phyloP scores from a whole-genome alignment of 1,284 basidiomycete species.

The Cryptococcus neoformans region DNA sequence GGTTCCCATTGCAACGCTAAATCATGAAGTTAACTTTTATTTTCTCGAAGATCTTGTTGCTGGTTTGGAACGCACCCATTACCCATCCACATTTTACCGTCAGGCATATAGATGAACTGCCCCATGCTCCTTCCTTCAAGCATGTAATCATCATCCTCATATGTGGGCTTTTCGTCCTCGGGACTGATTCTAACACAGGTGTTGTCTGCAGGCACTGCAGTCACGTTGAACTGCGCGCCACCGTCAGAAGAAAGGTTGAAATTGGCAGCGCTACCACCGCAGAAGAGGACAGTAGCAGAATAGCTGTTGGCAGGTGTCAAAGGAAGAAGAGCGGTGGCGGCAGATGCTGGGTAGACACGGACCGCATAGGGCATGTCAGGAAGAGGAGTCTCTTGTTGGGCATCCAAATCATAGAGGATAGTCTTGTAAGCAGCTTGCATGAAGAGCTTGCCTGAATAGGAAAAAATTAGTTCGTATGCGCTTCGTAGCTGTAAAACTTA shows the following conservation, averaged over 20 bases:
- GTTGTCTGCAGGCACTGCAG: conserved; percentile 45
- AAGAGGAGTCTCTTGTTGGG: conserved; percentile 29
- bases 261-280: conserved; percentile 67
- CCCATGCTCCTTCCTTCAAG: conserved; percentile 78
- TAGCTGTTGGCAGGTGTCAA: conserved; percentile 87
- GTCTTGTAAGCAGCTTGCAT: conserved; percentile 63
- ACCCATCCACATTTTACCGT: conserved; percentile 52
- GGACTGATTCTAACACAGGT: conserved; percentile 63
- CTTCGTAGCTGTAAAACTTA: neutral
- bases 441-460: conserved; percentile 51
- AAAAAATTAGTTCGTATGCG: neutral
- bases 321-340: conserved; percentile 83
- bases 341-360: conserved; percentile 89
- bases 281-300: conserved; percentile 79
- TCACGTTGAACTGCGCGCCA: conserved; percentile 45
- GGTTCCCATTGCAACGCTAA: conserved; percentile 62
- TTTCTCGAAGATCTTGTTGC: neutral
- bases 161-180: conserved; percentile 64
- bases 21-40: conserved; percentile 5
- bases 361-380: conserved; percentile 57
- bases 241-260: conserved; percentile 40
- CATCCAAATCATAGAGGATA: conserved; percentile 44
- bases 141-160: conserved; percentile 63
- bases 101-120: conserved; percentile 54
- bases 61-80: conserved; percentile 54